Conservation (phyloP, 176 grass and related monocot genomes). For the Cymbopogon citratus region DNA sequence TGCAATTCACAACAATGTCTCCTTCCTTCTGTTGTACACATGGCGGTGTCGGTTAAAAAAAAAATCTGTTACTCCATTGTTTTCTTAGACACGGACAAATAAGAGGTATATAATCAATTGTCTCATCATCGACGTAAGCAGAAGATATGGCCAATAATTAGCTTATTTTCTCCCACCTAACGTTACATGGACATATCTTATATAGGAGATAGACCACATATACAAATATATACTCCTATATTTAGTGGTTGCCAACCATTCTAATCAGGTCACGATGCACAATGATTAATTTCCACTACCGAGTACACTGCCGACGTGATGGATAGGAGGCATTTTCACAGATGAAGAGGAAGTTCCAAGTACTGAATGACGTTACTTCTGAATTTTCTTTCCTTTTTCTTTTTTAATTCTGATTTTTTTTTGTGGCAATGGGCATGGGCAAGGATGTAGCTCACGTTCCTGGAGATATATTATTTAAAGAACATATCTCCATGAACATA, state of each 20-base stretch:
- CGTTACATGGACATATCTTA: not conserved
- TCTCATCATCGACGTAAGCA: not conserved
- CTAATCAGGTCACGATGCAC: not conserved
- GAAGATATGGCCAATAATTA: not conserved
- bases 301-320: not conserved
- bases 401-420: not conserved
- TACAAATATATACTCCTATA: not conserved
- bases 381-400: not conserved
- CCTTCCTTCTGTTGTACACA: not conserved
- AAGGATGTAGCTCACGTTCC: not conserved
- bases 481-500: not conserved
- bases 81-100: not conserved
- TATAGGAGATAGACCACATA: not conserved
- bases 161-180: not conserved
- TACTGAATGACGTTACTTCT: not conserved
- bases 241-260: conserved; percentile 16
- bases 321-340: not conserved
- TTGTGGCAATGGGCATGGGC: too few species aligned
- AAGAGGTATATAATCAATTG: not conserved
- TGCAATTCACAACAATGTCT: too few species aligned
- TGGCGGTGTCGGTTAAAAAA: not conserved
- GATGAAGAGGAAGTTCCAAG: not conserved
- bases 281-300: conserved; percentile 12
- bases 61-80: too few species aligned
- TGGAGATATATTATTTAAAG: not conserved